Percentiles rank a stretch among this genome's conserved stretches.
phyloP scores from a whole-genome alignment of 2,329 filamentous ascomycete genomes.

The Stagonosporopsis chrysanthemi region DNA sequence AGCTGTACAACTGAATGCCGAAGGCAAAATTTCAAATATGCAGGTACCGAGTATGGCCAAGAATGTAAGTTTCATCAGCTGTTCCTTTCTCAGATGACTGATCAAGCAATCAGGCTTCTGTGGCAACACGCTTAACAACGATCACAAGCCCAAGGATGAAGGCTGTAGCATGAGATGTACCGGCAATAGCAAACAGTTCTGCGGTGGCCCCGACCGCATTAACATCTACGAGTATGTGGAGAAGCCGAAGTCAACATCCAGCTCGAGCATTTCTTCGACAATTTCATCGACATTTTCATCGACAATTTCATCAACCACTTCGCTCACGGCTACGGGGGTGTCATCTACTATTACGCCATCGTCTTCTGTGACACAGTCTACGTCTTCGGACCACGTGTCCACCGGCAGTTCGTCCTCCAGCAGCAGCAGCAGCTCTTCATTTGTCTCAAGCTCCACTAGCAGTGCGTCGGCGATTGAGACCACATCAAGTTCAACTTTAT shows the following conservation, averaged over 20 bases:
- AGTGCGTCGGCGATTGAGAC: neutral
- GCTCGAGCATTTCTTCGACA: neutral
- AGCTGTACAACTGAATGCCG: conserved; percentile 24
- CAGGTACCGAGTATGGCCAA: conserved; percentile 17
- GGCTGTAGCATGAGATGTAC: conserved; percentile 28
- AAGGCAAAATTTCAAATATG: conserved; percentile 12
- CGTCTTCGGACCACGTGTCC: neutral
- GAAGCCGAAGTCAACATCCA: neutral
- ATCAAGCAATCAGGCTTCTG: conserved; percentile 11
- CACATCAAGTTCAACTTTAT: neutral
- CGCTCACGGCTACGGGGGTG: neutral
- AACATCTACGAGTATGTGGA: conserved; percentile 33
- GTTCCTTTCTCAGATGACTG: neutral
- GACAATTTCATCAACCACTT: neutral
- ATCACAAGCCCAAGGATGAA: conserved; percentile 19
- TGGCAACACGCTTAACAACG: conserved; percentile 22
- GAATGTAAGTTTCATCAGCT: conserved; percentile 10
- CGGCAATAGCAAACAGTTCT: conserved; percentile 22
- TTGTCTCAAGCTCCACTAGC: neutral
- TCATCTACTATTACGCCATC: neutral
- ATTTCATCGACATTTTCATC: neutral
- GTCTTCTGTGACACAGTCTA: neutral
- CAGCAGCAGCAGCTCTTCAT: conserved; percentile 1
- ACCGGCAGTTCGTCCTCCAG: neutral
- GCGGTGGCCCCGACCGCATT: conserved; percentile 27